Evolutionary conservation across 192 early-diverging fungal species (phyloP), one percentile per base, ranked within the genome.

Genomic region (Backusella tarrabulga): DNA sequence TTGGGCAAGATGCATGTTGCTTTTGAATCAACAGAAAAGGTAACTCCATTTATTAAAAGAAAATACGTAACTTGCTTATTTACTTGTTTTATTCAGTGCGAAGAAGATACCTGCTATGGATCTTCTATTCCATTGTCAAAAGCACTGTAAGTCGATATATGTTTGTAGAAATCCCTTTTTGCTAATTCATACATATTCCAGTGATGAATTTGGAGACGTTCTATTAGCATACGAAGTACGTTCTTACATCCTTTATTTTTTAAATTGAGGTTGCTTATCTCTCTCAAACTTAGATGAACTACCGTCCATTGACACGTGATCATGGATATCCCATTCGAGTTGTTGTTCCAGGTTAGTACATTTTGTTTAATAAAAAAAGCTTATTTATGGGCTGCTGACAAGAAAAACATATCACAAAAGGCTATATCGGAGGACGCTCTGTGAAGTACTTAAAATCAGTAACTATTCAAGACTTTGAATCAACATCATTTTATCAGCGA

Each of bases 321-420:
- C 97, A 98, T 76, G 97, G 97, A 1, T 92, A 83, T 71, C 97
- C 97, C 3, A 81, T 95, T 19, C 91, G 97, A 60, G 93, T 94
- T 12, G 90, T 98, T 23, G 94, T 97, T 1, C 95, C 95, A 40
- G 97, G 77, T 78, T 63, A 29, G 56, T 63, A 26, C 6, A 50
- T 50, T 50, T 29, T 29, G 11, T 26, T 26, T 26, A 72, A 72
- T 50, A 15, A 15, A 32, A 23, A 60, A 78, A 73, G 60, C 12
- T 42, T 1, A 11, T 72, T 40, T 72, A 50, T 54, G 8, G 17
- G 8, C 46, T 71, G 40, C 41, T 71, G 26, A 41, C 70, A 36
- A 69, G 38, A 40, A 36, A 23, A 71, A n/a, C 15, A 46, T 32
- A 50, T 50, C 4, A 50, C 42, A 17, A 29, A 50, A 76, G 77